Evolutionary conservation across 2,329 filamentous ascomycete genomes (phyloP), one percentile per base, ranked within the genome.

Genomic region (Tricladium varicosporioides): DNA sequence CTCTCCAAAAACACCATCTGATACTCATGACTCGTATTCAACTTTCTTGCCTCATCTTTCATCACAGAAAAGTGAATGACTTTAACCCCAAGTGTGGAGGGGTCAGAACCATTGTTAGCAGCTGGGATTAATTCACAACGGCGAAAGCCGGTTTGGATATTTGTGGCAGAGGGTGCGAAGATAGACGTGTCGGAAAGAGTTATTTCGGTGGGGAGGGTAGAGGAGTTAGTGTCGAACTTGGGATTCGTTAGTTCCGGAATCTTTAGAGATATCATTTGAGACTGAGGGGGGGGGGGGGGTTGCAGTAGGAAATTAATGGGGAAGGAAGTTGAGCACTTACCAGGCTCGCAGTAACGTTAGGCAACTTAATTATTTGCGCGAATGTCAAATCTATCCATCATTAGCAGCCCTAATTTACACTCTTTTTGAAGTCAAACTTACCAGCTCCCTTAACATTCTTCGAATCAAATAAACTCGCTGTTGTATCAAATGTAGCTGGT

Each of bases 21-120:
- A 70, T 86, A 86, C 71, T 86, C 82, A 68, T 86, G 84, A 7
- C 78, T 79, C 53, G 80, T 70, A 72, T 87, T 86, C 52, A 86
- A 70, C 3, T 50, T 32, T 5, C 22, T 44, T 10, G 49, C 49
- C 2, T 69, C 58, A 61, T 86, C 82, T 65, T 81, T 79, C 69
- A 76, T 75, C 32, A 87, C 66, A 63, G 78, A 82, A 70, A 82
- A 86, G 71, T 87, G 84, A 51, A 86, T 75, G 1, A 82, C 85
- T 72, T 84, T 85, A 57, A 84, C 70, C 27, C 82, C 82, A 22
- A 69, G 68, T 40, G 77, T 80, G 18, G 78, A 80, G n/a, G 72
- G 62, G 52, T 83, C 82, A 45, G 77, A 76, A 53, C 80, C 74
- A 15, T 70, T 73, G 73, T 80, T 78, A 73, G 77, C 72, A 62